These are phyloP conservation scores for Ilyonectria mors-panacis DNA, from an alignment of 2,329 filamentous ascomycete species.

Conservation along the genomic window DNA sequence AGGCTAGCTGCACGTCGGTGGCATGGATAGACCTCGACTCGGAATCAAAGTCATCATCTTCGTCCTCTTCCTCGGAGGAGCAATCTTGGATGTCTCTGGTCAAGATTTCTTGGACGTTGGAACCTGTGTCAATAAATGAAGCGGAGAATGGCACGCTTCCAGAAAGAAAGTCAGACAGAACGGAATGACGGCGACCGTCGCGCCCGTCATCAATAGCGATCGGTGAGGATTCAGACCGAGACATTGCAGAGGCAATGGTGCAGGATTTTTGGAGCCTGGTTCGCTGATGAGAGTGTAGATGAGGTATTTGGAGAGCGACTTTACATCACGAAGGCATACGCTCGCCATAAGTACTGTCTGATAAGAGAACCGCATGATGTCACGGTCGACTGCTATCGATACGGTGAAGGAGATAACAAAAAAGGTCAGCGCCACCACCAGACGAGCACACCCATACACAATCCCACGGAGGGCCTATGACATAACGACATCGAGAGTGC, in stretches of 20 bases:
- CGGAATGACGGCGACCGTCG: constrained; percentile 35
- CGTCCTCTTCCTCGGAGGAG: constrained; percentile 38
- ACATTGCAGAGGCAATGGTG: background rate
- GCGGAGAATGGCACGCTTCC: constrained; percentile 32
- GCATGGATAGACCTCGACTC: constrained; percentile 21
- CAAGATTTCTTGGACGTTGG: constrained; percentile 39
- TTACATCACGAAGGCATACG: background rate
- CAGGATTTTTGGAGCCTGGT: background rate
- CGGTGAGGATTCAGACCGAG: background rate
- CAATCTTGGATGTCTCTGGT: constrained; percentile 41
- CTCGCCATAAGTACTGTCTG: background rate
- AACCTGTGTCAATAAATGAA: constrained; percentile 29
- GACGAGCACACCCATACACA: background rate
- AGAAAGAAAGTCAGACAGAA: constrained; percentile 42
- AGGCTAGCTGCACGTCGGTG: constrained; percentile 37
- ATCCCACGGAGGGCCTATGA: background rate
- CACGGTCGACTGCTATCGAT: background rate
- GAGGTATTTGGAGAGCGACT: background rate
- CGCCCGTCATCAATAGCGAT: background rate
- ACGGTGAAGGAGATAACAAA: background rate
- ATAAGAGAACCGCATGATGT: background rate
- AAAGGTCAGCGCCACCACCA: background rate
- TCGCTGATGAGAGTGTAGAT: background rate
- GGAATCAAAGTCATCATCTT: constrained; percentile 29
- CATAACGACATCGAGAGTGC: background rate